phyloP scores from a whole-genome alignment of 306 rosid genomes.

The Cucumis sativus region Cucumber_9930_V3 NC_026658.2:22511501-22512000 shows the following conservation, averaged over 20 bases:
- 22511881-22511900: too few species aligned
- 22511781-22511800: neutral
- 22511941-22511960: too few species aligned
- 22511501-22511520: too few species aligned
- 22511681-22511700: conserved; percentile 3
- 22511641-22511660: neutral
- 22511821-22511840: neutral
- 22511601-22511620: neutral
- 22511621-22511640: neutral
- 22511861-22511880: too few species aligned
- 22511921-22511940: too few species aligned
- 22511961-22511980: too few species aligned
- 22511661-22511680: neutral
- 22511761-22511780: neutral
- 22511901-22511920: too few species aligned
- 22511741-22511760: neutral
- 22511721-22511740: conserved; percentile 5
- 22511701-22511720: neutral
- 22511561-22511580: too few species aligned
- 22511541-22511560: too few species aligned
- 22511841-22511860: neutral
- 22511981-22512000: too few species aligned
- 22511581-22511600: neutral
- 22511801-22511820: neutral
- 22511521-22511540: too few species aligned